Base-by-base conservation (phyloP, 2,329 filamentous ascomycete species). In the Aspergillus carbonarius region DNA sequence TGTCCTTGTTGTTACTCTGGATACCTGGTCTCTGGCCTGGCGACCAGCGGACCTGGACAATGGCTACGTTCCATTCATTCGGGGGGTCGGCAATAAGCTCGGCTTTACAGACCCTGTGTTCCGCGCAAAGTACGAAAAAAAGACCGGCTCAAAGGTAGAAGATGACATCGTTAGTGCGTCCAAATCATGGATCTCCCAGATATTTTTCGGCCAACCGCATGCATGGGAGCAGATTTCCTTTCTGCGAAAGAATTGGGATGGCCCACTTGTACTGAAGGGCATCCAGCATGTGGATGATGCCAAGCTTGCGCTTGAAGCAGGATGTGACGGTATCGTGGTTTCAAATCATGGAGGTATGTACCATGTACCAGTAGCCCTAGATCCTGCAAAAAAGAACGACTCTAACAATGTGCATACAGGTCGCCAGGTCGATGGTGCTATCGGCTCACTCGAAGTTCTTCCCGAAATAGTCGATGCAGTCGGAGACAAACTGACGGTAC, bases 31-130 rank as follows among this genome's bases (percentile, higher is more conserved):
- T 12, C 78, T 92, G 35, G 83, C 82, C 0, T 92, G 88, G 72
- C 79, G 89, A 37, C 88, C 88, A 0, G 80, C 78, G 0, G 88
- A 91, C 67, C 80, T 91, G 4, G 88, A 90, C 62, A 80, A 81
- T 13, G 83, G 68, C 27, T 77, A 74, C 54, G 63, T 77, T 12
- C 75, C 87, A 0, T 89, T 90, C 62, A 74, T 86, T 27, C 79
- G 76, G 39, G 83, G 84, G 0, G 71, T 83, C 9, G 88, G 88
- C 2, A 82, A 84, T 52, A 78, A 82, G 46, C 80, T 87, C 2
- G 88, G 87, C 1, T 86, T 91, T 63, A 81, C 81, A 1, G 88
- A 92, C 67, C 87, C 88, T 0, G 85, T 87, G 0, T 91, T 89
- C 70, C 79, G 83, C 15, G 73, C 75, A 30, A 82, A 83, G 51